Base-by-base conservation (phyloP, 176 grass and related monocot genomes). In the Oryza longistaminata region DNA sequence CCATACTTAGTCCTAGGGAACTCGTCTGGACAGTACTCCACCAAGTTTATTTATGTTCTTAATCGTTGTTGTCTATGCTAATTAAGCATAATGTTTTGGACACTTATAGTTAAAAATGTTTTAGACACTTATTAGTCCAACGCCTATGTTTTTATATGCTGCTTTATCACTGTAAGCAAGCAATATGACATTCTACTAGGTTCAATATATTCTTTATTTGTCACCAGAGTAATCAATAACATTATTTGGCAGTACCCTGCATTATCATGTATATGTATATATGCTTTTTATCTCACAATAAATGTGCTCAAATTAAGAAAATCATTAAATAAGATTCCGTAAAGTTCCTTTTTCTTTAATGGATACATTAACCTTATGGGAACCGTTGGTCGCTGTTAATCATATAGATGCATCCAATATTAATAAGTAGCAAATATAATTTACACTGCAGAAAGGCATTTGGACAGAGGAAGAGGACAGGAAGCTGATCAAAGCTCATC, bases 391-490 rank as follows among this genome's bases (percentile, higher is more conserved):
- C n/a, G n/a, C 5, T 19, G 16, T 69, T 52, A 62, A 75, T 35
- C 15, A 53, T 91, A 29, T 21, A 12, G 22, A 45, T 31, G 1
- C 2, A 33, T 5, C 16, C 1, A 53, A 7, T 53, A 53, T 19
- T 60, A 55, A 19, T 7, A 60, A 22, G 39, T 40, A 40, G 42
- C 46, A 19, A 19, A 60, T 60, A 60, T 58, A 7, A 69, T 17
- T 81, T 42, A 65, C 83, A 60, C 13, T 50, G 39, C 86, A 93
- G 82, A 98, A 93, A 22, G 89, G 88, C 48, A 64, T 77, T 2
- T 95, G 89, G 93, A 90, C 80, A 0, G 81, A 84, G 82, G 91
- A 91, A 3, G 93, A 95, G 10, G 93, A 98, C 70, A 87, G 7
- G 31, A 9, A 68, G 17, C 73, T 98, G 7, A 90, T 92, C 6